Evolutionary conservation across 306 rosid genomes (phyloP).

Genomic region (Begonia peltatifolia): DNA sequence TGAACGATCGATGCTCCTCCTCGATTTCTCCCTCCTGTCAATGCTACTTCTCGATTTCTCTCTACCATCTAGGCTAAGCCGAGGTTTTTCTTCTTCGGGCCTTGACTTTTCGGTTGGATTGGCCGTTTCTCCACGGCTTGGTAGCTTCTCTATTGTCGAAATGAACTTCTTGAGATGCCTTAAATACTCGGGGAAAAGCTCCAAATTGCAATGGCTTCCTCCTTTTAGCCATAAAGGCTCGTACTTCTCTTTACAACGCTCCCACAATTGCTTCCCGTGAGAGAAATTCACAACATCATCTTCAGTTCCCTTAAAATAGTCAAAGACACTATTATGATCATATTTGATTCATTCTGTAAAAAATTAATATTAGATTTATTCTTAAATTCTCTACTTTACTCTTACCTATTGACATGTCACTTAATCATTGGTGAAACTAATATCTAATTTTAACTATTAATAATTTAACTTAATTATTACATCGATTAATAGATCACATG

Average conservation of each 20-base stretch:
- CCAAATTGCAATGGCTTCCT: conserved; percentile 53
- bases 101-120: conserved; percentile 28
- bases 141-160: conserved; percentile 35
- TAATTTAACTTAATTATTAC: too few relatives aligned
- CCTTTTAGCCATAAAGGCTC: conserved; percentile 61
- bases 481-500: too few relatives aligned
- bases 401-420: too few relatives aligned
- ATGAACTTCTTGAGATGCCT: conserved; percentile 49
- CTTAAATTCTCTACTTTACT: too few relatives aligned
- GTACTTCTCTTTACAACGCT: conserved; percentile 48
- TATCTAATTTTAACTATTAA: too few relatives aligned
- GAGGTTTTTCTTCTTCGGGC: conserved; percentile 29
- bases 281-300: conserved; percentile 59
- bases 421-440: too few relatives aligned
- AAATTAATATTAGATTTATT: too few relatives aligned
- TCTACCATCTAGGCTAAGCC: conserved; percentile 28
- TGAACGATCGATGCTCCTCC: conserved; percentile 30
- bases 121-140: conserved; percentile 13
- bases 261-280: conserved; percentile 64
- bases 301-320: conserved; percentile 44
- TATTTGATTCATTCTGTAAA: too few relatives aligned
- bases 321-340: too few relatives aligned
- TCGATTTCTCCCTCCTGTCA: conserved; percentile 32
- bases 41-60: conserved; percentile 38
- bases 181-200: conserved; percentile 50